Evolutionary conservation across 306 rosid genomes (phyloP), one percentile per base, ranked within the genome.

Genomic region (Delonix regia): DNA sequence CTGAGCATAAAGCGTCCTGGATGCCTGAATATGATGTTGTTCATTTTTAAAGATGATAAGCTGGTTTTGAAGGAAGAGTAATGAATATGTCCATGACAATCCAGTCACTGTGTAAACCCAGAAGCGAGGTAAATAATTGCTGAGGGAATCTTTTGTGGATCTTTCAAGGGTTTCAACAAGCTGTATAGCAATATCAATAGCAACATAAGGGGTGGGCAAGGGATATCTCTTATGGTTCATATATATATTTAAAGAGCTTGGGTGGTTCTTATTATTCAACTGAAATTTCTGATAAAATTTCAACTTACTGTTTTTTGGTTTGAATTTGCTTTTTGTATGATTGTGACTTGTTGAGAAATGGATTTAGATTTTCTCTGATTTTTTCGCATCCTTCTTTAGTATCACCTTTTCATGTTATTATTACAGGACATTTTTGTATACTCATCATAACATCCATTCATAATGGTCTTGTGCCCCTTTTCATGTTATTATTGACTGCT

Each of bases 381-480:
- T 15, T 57, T 5, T 12, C 48, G 6, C 71, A 30, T 33, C 59
- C 42, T 79, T 16, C 18, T 53, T 15, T 62, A 9, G 72, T 36
- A 24, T 22, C 61, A 24, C n/a, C n/a, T n/a, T n/a, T n/a, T n/a
- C n/a, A n/a, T n/a, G n/a, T n/a, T n/a, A n/a, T n/a, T 22, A 24
- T 42, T 9, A 67, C 42, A 21, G 36, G 69, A 69, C 53, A 6
- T 25, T 67, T 47, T 69, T n/a, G n/a, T n/a, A 11, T 27, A 52
- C 38, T 68, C 73, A 41, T 79, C 28, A 27, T 13, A 57, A 3
- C 27, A 10, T 49, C 61, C n/a, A 76, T 60, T 30, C 62, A 42
- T 75, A 5, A 51, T 51, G 45, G 1, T 71, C 9, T 19, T n/a
- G 2, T 4, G 6, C 28, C 4, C 19, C 34, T 42, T 52, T 53